Evolutionary conservation across 345 rosid species (phyloP), one percentile per base, ranked within the genome.

Genomic region (Lepidium aucheri): DNA sequence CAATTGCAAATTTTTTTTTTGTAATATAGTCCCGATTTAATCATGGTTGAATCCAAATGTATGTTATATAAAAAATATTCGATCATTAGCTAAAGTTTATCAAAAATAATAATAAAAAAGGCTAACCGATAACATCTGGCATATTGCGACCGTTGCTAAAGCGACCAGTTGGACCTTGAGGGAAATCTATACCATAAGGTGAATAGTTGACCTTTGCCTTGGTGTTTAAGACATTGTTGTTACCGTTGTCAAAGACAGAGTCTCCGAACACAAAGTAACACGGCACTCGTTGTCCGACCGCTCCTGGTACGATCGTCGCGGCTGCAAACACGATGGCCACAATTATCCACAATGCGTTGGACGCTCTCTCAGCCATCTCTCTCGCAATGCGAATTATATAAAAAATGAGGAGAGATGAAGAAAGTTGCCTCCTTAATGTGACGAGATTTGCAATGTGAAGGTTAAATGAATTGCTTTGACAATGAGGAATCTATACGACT

Each of bases 191-290:
- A 15, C 94, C 94, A 39, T 85, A 87, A 24, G 94, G 94, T 6
- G 8, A 4, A 50, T 80, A 87, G 69, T 85, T 65, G 35, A 79
- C 90, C 65, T 75, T 79, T 8, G 94, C 88, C 14, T 0, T 14
- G 6, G 88, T 83, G 12, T 12, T 2, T 28, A 83, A 82, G 35
- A 9, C 51, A 53, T 87, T 87, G 59, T 87, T 87, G 61, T 87
- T 87, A 45, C 90, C 94, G 39, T 65, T 80, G 51, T 87, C 90
- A 2, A 77, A 78, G 61, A 80, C 59, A 0, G 94, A 87, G 55
- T 83, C 94, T 39, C 94, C 90, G 4, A 87, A 85, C 57, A 87
- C 77, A 63, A 83, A 87, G 80, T 75, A 87, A 67, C 90, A 83
- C 13, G 81, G 79, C 0, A 51, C 78, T 56, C 77, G 67, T 11